Base-by-base conservation (phyloP, 1,284 basidiomycete species). In the Inonotus hispidus region DNA sequence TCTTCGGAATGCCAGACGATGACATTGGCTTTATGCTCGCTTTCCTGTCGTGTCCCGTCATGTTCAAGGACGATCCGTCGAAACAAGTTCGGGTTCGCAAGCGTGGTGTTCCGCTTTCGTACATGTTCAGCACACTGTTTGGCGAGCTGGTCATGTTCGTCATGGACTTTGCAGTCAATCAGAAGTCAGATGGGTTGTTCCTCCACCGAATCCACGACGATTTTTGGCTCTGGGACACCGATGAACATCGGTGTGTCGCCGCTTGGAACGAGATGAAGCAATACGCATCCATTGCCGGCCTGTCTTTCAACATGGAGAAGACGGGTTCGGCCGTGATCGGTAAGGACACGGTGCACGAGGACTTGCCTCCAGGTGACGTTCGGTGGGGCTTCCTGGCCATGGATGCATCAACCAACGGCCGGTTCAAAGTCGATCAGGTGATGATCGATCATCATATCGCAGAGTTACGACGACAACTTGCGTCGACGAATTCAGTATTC, bases 121-220 rank as follows among this genome's bases (percentile, higher is more conserved):
- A 75, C 60, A 70, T 71, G 7, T 66, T 78, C 21, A 60, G 74
- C 45, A 67, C 68, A 2, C 60, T 77, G 10, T 75, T 68, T 54
- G 76, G 76, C 4, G 77, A 79, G 63, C 67, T 66, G 2, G 60
- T 77, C 8, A 60, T 77, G 27, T 79, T 77, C 63, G 68, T 68
- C 21, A 75, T 79, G 75, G 76, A 79, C 63, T 75, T 77, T 58
- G 75, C 75, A 16, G 74, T 78, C 55, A 77, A 77, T 58, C 76
- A 76, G 53, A 65, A 65, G 32, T 70, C 74, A 0, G 64, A 71
- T 32, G 76, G 75, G 3, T 63, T 78, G 25, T 75, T 72, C 67
- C 69, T 77, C 2, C 71, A 77, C 55, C 70, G 75, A 32, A 73
- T 77, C 63, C 73, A 77, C 64, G 75, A 79, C 54, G 76, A 78